phyloP scores from a whole-genome alignment of 1,284 basidiomycete genomes.

The Tilletia walkeri region DNA sequence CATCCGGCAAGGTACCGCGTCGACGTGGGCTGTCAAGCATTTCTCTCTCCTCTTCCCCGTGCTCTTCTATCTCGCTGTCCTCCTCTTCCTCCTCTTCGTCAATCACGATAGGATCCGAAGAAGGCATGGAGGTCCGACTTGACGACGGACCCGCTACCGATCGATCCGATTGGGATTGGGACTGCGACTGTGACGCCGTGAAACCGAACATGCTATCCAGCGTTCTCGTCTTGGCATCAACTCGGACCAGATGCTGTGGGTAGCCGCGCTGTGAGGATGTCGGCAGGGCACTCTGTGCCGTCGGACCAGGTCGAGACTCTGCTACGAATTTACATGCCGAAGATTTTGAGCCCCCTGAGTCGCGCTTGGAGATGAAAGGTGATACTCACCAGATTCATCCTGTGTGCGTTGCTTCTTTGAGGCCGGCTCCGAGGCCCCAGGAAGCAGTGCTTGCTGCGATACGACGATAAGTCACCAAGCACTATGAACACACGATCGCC shows the following conservation, averaged over 20 bases:
- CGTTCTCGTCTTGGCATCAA: conserved; percentile 80
- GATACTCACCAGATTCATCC: not conserved
- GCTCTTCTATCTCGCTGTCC: not conserved
- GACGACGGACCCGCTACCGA: not conserved
- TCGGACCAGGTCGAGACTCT: no score
- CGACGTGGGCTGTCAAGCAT: not conserved
- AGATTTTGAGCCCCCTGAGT: no score
- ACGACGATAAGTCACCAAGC: conserved; percentile 14
- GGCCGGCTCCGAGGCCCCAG: conserved; percentile 18
- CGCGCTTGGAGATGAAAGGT: no score
- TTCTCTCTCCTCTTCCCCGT: not conserved
- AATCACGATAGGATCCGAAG: conserved; percentile 33
- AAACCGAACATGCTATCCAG: conserved; percentile 70
- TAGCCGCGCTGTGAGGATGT: conserved; percentile 28
- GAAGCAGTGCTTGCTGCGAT: conserved; percentile 28
- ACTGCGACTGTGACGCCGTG: not conserved
- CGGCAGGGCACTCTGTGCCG: not conserved
- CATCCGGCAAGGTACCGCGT: not conserved
- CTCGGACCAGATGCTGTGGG: conserved; percentile 89
- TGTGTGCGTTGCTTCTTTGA: not conserved
- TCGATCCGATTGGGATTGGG: not conserved
- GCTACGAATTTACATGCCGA: no score
- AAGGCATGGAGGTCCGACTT: not conserved
- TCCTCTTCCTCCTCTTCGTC: conserved; percentile 24
- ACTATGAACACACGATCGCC: not conserved